These are phyloP conservation scores for Murraya paniculata DNA, from an alignment of 345 rosid genomes.

Conservation along the genomic window DNA sequence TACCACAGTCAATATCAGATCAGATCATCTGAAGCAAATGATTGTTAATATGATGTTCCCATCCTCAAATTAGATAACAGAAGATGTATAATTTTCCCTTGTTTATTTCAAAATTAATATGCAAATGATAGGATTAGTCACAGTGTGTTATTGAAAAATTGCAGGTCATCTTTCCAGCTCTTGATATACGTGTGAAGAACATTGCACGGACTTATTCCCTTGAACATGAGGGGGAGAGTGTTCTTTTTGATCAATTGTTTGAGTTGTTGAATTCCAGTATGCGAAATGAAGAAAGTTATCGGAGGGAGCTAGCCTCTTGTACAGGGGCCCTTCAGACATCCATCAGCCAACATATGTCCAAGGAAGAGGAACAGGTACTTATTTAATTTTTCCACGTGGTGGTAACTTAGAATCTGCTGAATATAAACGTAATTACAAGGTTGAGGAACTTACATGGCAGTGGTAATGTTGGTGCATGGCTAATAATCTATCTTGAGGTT, in stretches of 20 bases:
- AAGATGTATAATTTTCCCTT: not conserved
- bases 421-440: conserved; percentile 7
- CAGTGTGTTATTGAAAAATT: conserved; percentile 5
- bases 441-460: not conserved
- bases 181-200: conserved; percentile 87
- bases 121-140: not conserved
- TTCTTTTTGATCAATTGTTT: conserved; percentile 68
- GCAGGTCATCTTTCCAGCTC: conserved; percentile 87
- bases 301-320: conserved; percentile 75
- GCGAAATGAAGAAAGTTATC: conserved; percentile 51
- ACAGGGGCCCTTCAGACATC: conserved; percentile 86
- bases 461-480: not conserved
- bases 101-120: not conserved
- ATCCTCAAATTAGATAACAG: not conserved
- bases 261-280: conserved; percentile 58
- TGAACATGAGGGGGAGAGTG: conserved; percentile 84
- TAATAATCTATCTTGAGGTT: not conserved
- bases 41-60: not conserved
- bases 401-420: not conserved
- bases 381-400: not conserved
- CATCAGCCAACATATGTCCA: conserved; percentile 83
- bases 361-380: conserved; percentile 89
- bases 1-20: not conserved
- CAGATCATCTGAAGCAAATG: not conserved
- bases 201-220: conserved; percentile 82